Conservation (phyloP, 2,329 filamentous ascomycete species). For the Paecilomyces niveus region DNA sequence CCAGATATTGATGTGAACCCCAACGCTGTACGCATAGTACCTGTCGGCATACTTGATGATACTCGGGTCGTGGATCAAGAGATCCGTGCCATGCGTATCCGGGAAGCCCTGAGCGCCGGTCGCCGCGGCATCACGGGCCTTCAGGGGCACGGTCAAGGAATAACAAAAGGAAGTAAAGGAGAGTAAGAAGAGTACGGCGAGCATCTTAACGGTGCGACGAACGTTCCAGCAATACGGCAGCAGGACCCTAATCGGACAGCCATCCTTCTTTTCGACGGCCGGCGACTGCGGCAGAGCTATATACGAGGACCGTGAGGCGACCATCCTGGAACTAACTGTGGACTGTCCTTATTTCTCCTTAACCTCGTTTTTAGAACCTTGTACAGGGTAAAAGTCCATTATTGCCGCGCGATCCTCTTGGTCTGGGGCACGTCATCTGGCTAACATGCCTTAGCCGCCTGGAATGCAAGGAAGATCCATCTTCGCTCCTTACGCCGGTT, state of each 20-base stretch:
- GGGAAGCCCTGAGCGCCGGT: neutral
- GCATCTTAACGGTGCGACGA: neutral
- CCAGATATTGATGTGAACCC: slow-evolving; percentile 23
- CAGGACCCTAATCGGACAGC: neutral
- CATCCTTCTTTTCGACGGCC: neutral
- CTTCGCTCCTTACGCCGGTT: neutral
- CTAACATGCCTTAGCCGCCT: neutral
- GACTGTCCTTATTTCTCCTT: neutral
- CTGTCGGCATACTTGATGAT: slow-evolving; percentile 18
- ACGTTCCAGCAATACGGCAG: neutral
- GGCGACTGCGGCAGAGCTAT: neutral
- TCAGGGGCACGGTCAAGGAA: neutral
- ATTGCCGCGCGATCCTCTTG: neutral
- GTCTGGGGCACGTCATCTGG: neutral
- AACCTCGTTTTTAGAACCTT: neutral
- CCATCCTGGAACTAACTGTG: neutral
- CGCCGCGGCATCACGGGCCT: neutral
- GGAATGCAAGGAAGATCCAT: neutral
- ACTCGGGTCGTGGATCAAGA: slow-evolving; percentile 26
- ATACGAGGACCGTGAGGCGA: neutral
- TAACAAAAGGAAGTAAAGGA: neutral
- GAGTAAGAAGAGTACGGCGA: neutral
- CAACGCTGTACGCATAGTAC: slow-evolving; percentile 27
- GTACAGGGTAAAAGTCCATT: neutral
- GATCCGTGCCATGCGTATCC: slow-evolving; percentile 6